Percentiles rank a stretch among this genome's conserved stretches.
Conservation (phyloP, 2,329 filamentous ascomycete genomes). For the Calonectria leucothoes region DNA sequence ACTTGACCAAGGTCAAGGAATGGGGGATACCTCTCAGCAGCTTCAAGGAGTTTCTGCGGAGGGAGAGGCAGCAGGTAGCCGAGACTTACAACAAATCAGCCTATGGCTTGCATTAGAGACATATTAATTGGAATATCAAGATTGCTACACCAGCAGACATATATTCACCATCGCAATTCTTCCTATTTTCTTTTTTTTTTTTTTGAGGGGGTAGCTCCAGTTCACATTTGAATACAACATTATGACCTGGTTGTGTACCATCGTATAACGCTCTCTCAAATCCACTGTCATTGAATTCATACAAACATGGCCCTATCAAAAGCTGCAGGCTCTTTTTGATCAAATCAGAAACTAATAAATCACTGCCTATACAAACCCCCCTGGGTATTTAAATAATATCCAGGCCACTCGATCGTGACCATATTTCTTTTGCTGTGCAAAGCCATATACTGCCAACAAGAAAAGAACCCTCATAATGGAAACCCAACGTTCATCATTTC, state of each 20-base stretch:
- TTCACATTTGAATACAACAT: not conserved
- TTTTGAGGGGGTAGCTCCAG: not conserved
- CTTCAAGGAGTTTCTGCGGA: conserved; percentile 56
- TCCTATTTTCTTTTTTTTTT: no score
- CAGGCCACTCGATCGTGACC: not conserved
- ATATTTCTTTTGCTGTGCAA: not conserved
- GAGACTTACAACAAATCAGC: conserved; percentile 41
- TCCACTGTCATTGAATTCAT: not conserved
- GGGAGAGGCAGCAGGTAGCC: conserved; percentile 49
- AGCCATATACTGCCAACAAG: not conserved
- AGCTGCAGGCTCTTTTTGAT: not conserved
- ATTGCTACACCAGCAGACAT: not conserved
- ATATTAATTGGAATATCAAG: no score
- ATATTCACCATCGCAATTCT: not conserved
- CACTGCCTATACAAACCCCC: not conserved
- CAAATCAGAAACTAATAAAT: not conserved
- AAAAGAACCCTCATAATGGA: not conserved
- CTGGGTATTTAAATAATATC: not conserved
- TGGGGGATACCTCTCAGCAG: conserved; percentile 56
- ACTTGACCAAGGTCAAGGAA: conserved; percentile 47
- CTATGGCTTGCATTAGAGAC: not conserved
- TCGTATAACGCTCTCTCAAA: not conserved
- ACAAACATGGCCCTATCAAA: not conserved
- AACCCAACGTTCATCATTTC: not conserved
- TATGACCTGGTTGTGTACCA: not conserved